A percentile compares a stretch with the other conserved stretches of the same genome.
Conservation (phyloP, 768 basidiomycete genomes). For the Vararia minispora region DNA sequence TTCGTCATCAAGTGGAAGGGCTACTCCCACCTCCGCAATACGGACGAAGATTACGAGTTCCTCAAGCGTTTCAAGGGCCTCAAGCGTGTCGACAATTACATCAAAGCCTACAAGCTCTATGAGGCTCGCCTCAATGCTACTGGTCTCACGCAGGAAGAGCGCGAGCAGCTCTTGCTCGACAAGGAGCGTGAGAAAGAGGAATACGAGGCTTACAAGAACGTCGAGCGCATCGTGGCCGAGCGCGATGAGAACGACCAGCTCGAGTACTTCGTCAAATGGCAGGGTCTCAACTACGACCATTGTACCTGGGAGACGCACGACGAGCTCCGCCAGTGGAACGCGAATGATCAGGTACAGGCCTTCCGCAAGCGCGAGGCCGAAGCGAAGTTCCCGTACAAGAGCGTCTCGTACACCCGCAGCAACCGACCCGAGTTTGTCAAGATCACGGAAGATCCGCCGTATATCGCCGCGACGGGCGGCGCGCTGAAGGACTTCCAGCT, state of each 20-base stretch:
- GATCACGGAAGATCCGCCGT: conserved; percentile 82
- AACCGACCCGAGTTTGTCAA: conserved; percentile 72
- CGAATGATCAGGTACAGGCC: conserved; percentile 66
- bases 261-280: conserved; percentile 98
- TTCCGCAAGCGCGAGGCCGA: conserved; percentile 70
- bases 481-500: conserved; percentile 96
- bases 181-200: conserved; percentile 89
- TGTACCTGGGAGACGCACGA: conserved; percentile 90
- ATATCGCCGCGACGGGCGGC: conserved; percentile 69
- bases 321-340: conserved; percentile 69
- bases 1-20: conserved; percentile 99
- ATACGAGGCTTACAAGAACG: conserved; percentile 79
- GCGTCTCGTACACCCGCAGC: conserved; percentile 49
- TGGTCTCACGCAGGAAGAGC: conserved; percentile 72
- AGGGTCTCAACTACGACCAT: conserved; percentile 82
- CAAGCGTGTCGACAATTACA: conserved; percentile 98
- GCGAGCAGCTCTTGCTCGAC: conserved; percentile 81
- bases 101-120: conserved; percentile 78
- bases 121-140: conserved; percentile 53
- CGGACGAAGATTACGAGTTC: conserved; percentile 97
- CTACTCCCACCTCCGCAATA: conserved; percentile 97
- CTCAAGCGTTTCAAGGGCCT: conserved; percentile 90
- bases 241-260: conserved; percentile 48
- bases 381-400: conserved; percentile 80
- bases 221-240: conserved; percentile 82